phyloP scores from a whole-genome alignment of 371 early-diverging fungal species.

The Actinomortierella wolfii region DNA sequence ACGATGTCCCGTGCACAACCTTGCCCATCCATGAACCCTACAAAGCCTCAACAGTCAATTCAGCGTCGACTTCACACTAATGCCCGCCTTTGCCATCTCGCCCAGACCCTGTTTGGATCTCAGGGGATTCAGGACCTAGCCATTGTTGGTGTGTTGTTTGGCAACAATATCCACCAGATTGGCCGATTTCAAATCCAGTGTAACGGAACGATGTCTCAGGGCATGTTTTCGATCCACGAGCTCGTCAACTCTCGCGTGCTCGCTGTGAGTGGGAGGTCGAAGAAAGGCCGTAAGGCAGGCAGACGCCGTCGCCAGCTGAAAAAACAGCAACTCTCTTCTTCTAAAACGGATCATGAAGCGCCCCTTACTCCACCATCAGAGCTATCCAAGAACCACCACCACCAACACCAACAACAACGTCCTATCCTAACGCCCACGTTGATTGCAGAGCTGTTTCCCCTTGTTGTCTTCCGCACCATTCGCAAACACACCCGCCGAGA shows the following conservation, averaged over 20 bases:
- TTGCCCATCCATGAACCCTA: too few relatives aligned
- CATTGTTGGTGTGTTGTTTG: conserved; percentile 36
- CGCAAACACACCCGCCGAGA: too few relatives aligned
- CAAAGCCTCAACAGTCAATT: too few relatives aligned
- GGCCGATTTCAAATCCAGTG: conserved; percentile 39
- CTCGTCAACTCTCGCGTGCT: conserved; percentile 33
- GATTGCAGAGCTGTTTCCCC: too few relatives aligned
- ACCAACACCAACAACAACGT: too few relatives aligned
- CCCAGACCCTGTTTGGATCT: conserved; percentile 21
- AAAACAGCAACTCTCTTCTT: too few relatives aligned
- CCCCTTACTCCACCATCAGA: too few relatives aligned
- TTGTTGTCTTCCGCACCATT: too few relatives aligned
- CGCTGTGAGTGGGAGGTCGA: conserved; percentile 17
- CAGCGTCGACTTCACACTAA: too few relatives aligned
- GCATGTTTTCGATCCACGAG: conserved; percentile 36
- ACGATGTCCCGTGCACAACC: conserved; percentile 8
- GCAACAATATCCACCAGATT: conserved; percentile 40
- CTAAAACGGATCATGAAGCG: too few relatives aligned
- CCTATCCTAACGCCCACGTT: too few relatives aligned
- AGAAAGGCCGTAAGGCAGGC: background rate
- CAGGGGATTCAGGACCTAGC: conserved; percentile 37
- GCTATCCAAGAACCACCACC: too few relatives aligned
- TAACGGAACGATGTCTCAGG: conserved; percentile 22
- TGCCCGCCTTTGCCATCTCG: conserved; percentile 18
- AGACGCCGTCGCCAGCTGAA: background rate